Evolutionary conservation across 768 basidiomycete genomes (phyloP).

Genomic region (Nevesoporus exiguus): DNA sequence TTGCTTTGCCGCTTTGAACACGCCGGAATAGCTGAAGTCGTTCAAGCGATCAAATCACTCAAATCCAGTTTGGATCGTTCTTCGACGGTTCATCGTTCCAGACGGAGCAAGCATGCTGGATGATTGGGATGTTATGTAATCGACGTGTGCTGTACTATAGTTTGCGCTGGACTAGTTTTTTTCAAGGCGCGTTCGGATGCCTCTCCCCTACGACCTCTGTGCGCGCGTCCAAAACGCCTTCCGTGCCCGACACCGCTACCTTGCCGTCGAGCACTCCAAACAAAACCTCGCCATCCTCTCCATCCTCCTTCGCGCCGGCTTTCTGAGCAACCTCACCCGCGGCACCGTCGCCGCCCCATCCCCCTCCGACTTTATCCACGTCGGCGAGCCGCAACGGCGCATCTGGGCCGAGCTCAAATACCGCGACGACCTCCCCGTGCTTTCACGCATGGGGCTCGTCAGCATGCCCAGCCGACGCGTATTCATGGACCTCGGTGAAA

Average conservation of each 20-base stretch:
- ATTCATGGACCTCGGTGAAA: constrained; percentile 68
- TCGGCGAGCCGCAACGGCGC: constrained; percentile 62
- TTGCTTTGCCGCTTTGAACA: not conserved
- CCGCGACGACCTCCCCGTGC: constrained; percentile 82
- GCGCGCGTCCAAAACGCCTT: constrained; percentile 92
- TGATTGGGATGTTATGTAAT: constrained; percentile 26
- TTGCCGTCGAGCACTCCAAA: constrained; percentile 78
- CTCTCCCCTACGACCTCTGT: constrained; percentile 82
- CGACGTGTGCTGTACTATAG: not conserved
- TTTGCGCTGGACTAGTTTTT: not conserved
- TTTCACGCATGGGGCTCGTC: constrained; percentile 75
- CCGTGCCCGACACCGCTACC: constrained; percentile 73
- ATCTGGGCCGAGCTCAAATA: constrained; percentile 97
- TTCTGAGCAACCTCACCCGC: constrained; percentile 78
- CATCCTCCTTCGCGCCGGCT: constrained; percentile 88
- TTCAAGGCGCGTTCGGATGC: constrained; percentile 27
- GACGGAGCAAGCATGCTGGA: constrained; percentile 59
- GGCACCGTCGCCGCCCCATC: constrained; percentile 66
- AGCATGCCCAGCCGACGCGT: constrained; percentile 81
- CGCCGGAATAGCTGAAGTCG: constrained; percentile 60
- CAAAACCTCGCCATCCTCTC: constrained; percentile 91
- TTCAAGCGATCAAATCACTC: constrained; percentile 64
- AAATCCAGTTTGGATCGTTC: constrained; percentile 64
- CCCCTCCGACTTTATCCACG: constrained; percentile 58
- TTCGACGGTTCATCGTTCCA: constrained; percentile 56